Base-by-base conservation (phyloP, 1,284 basidiomycete species). In the Ganoderma boninense region DNA sequence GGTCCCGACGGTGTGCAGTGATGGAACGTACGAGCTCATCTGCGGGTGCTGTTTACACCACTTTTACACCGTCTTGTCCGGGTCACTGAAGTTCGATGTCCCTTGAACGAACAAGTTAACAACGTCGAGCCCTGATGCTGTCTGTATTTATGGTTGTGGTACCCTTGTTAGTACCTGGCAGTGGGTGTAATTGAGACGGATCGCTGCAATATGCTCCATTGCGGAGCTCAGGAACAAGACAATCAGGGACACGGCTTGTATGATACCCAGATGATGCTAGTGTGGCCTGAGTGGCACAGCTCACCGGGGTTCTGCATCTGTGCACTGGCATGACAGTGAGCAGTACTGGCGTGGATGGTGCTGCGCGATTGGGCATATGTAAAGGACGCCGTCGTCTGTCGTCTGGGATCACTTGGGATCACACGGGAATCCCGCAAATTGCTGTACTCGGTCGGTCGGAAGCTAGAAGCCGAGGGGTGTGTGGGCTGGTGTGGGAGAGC, bases 401-500 rank as follows among this genome's bases (percentile, higher is more conserved):
- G 60, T 46, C 1, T 40, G 16, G n/a, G 20, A 32, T 54, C 66
- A 71, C 69, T 40, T 61, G 66, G 69, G 61, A 40, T 40, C 38
- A 40, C 8, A 11, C 11, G 11, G 38, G 7, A 40, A 71, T 66
- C 60, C 67, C 69, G 66, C 64, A 64, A 67, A 46, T 59, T 44
- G 60, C 60, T 13, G 11, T 54, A 64, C 54, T 60, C 64, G 32
- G 4, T 40, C n/a, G 67, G 69, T 46, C 69, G 72, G 72, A 66
- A 69, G 71, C 69, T 67, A 69, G 67, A 69, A 73, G 69, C 72
- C 69, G 72, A 64, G 69, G 57, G 69, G 67, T 52, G 69, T 54
- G 65, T 64, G 63, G 57, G 66, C 67, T 67, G 59, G 69, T 60
- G 65, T 64, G 63, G 57, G 66, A 40, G 38, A 40, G 7, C 38